Evolutionary conservation across 2,329 filamentous ascomycete species (phyloP), one percentile per base, ranked within the genome.

Genomic region (Phaeosphaeriaceae sp.): DNA sequence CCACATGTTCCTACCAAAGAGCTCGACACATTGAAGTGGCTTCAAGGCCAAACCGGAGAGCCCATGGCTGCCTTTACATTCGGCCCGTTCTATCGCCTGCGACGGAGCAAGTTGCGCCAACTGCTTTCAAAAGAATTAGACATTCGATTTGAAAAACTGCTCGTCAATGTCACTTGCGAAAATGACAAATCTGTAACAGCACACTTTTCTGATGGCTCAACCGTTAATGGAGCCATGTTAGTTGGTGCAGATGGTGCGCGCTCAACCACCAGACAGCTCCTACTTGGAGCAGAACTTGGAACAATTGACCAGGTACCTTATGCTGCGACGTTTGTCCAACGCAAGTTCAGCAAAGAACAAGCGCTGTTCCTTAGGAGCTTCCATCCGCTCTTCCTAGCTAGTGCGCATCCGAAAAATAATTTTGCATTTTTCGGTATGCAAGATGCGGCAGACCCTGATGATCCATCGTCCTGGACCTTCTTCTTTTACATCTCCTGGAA

Each of bases 401-500:
- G 71, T 3, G 68, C 75, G 6, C 77, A 81, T 52, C 79, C 79
- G 4, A 66, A 68, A 16, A 74, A 76, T 42, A 67, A 69, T 21
- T 76, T 80, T 47, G 71, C 74, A 15, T 77, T 79, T 65, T 76
- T 81, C 42, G 73, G 74, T n/a, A 66, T 75, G 49, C 76, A 79
- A 23, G 71, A 78, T 54, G 76, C 67, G 4, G 63, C 71, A 2
- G 66, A 74, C 36, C 52, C 66, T 12, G 61, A 71, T 15, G 58
- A 70, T 8, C 77, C 76, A 1, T 73, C 75, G 17, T 65, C 63
- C 4, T 78, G 76, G 77, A 71, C 69, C 3, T 79, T 79, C 54
- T 76, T 76, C 61, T 79, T 76, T 64, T 81, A 81, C 58, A 76
- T 80, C 42, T 79, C 77, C 9, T 79, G 76, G 75, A 54, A 44